These are phyloP conservation scores for Schizopora paradoxa DNA, from an alignment of 1,284 basidiomycete species.

Conservation along the genomic window DNA sequence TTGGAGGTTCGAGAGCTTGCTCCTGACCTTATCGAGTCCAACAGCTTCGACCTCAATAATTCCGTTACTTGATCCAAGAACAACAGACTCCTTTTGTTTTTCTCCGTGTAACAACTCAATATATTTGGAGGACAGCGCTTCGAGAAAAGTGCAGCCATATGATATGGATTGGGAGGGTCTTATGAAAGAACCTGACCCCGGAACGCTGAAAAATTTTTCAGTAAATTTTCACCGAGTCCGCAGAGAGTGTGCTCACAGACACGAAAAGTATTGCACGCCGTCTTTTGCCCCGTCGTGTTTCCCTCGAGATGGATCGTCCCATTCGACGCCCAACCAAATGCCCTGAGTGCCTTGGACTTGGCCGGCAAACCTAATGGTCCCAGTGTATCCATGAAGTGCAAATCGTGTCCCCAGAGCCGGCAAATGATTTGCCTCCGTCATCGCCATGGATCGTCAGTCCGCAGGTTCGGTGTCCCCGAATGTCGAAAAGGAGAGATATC, in stretches of 20 bases:
- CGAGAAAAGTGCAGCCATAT: conserved; percentile 68
- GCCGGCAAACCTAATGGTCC: conserved; percentile 72
- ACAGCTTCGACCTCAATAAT: conserved; percentile 86
- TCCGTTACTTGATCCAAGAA: conserved; percentile 78
- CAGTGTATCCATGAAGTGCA: conserved; percentile 38
- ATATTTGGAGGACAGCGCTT: conserved; percentile 75
- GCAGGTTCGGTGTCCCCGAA: too few species aligned
- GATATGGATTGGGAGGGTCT: conserved; percentile 52
- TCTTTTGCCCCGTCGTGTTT: conserved; percentile 85
- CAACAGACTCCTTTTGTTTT: conserved; percentile 50
- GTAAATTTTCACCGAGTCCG: conserved; percentile 5
- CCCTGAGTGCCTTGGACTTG: conserved; percentile 60
- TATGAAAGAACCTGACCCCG: conserved; percentile 69
- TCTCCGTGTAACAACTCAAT: conserved; percentile 54
- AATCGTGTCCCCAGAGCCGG: conserved; percentile 8
- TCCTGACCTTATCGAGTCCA: conserved; percentile 71
- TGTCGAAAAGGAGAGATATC: too few species aligned
- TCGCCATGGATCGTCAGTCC: too few species aligned
- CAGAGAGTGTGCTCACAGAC: conserved; percentile 47
- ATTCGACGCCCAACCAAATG: conserved; percentile 90
- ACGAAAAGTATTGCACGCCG: conserved; percentile 74
- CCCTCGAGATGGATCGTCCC: conserved; percentile 82
- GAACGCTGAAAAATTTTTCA: conserved; percentile 34
- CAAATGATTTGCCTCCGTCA: neutral
- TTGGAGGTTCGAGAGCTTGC: conserved; percentile 63